Base-by-base conservation (phyloP, 306 rosid species). In the Corylus americana region DNA sequence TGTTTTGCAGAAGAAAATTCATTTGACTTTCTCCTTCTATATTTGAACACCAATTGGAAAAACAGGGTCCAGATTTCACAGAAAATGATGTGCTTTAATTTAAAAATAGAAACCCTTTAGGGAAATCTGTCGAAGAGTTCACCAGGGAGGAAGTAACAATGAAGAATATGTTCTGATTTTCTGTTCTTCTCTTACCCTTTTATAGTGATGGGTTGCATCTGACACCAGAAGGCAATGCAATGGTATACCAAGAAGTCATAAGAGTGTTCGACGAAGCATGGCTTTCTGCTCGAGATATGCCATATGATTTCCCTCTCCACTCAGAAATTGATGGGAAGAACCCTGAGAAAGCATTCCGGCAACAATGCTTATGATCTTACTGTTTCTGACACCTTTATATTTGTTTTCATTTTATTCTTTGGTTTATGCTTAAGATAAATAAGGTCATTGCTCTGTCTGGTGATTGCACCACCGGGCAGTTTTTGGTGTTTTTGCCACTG, bases 141-240 rank as follows among this genome's bases (percentile, higher is more conserved):
- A 57, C 61, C 71, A 0, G 2, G 44, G 67, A 5, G 13, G 62
- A 66, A 31, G 35, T 59, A 63, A 55, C 7, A 71, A 14, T 50
- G 22, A 50, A 13, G 35, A 8, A 37, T 71, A 7, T 71, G 25
- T 71, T 70, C 54, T 25, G 22, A 72, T 16, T 51, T n/a, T 14
- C 22, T 45, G 27, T 44, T 39, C 9, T 11, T 49, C 53, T 75
- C 35, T 47, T 80, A 82, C 45, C 69, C 39, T 69, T 25, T 79
- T 74, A 13, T 86, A 95, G 98, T 7, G 99, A 93, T 82, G 99
- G 99, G 20, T 67, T 95, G 90, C 99, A 93, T 77, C 86, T 95
- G 78, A 90, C 96, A 74, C 82, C 94, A 13, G 98, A 93, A 55
- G 98, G 98, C 77, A 93, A 95, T 78, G 87, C 76, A 25, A 83